Evolutionary conservation across 257 asterid genomes (phyloP), one percentile per base, ranked within the genome.

Genomic region (Gardenia jasminoides): DNA sequence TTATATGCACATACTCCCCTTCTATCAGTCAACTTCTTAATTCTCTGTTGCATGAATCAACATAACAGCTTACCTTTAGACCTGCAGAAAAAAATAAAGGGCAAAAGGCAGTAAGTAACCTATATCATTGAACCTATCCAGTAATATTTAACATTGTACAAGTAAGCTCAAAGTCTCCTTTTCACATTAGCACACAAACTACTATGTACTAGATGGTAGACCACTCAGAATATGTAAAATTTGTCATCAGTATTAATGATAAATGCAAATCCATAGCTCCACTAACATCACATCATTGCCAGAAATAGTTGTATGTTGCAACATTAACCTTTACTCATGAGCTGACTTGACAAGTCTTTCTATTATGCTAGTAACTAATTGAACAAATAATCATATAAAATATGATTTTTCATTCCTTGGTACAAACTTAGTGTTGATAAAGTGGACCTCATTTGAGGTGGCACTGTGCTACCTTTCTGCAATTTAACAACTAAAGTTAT

Each of bases 41-140:
- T 66, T 71, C 79, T 84, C 85, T 65, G 82, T 78, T 64, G 83
- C 77, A 80, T 70, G 83, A 69, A 76, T 88, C 83, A 79, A 75
- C 70, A 74, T 26, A 84, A 79, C 80, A 43, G 88, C 83, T 84
- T 88, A 94, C 96, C 97, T 83, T 83, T 94, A 79, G 92, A 87
- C 94, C 98, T 94, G 96, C 96, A 90, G 15, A 87, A 82, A 80
- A 78, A 82, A 80, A 78, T 54, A 72, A 39, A 31, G 41, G 47
- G 62, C 19, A 82, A 47, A 80, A 76, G 65, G 65, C 54, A 64
- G 33, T 75, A 50, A 74, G 67, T 39, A 73, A 39, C 59, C 9
- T 10, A 73, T 36, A 7, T 15, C 16, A 72, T n/a, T 46, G 26
- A 48, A 39, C 52, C 52, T 61, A 62, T 67, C 65, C 48, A 56